A percentile compares a stretch with the other conserved stretches of the same genome.
These are phyloP conservation scores for Fusarium phyllophilum DNA, from an alignment of 2,329 filamentous ascomycete species.

Conservation along the genomic window DNA sequence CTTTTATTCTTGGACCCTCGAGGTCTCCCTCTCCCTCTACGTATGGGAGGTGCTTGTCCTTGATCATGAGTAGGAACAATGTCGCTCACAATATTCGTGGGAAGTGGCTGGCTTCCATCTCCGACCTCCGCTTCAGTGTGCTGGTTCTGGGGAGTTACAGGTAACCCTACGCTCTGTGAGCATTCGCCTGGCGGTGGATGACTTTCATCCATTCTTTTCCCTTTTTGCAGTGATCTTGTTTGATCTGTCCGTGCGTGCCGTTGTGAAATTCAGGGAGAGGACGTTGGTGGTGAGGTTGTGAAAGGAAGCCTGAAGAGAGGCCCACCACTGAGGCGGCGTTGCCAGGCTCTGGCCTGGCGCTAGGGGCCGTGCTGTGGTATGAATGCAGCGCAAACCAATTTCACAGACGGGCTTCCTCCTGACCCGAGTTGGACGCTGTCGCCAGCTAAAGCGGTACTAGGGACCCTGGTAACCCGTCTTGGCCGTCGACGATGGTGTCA, in stretches of 20 bases:
- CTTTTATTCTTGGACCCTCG: neutral
- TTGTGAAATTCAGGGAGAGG: fast-evolving
- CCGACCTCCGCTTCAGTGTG: neutral
- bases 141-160: neutral
- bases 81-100: neutral
- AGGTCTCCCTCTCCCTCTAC: neutral
- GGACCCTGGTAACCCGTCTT: fast-evolving
- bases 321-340: neutral
- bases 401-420: neutral
- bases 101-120: neutral
- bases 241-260: too few relatives aligned
- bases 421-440: neutral
- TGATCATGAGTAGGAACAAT: too few relatives aligned
- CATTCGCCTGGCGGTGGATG: neutral
- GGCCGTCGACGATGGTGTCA: neutral
- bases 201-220: neutral
- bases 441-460: neutral
- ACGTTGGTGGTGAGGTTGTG: neutral
- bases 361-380: neutral
- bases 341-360: neutral
- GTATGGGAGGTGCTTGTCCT: too few relatives aligned
- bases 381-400: neutral
- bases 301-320: neutral
- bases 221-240: fast-evolving
- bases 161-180: fast-evolving